Conservation (phyloP, 2,329 filamentous ascomycete genomes). For the Microcera coccophila region DNA sequence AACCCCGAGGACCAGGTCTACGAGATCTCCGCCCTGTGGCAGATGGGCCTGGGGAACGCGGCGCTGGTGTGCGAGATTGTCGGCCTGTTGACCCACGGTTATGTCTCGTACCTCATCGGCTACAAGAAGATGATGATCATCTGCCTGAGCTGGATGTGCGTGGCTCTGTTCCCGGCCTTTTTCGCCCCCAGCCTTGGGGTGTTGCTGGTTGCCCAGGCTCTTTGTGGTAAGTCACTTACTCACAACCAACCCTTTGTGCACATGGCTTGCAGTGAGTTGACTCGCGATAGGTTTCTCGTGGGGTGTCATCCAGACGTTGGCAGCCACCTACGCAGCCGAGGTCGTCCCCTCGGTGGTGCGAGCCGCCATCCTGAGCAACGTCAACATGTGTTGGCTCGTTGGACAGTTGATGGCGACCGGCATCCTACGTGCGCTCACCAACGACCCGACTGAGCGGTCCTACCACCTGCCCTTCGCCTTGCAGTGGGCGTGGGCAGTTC, state of each 20-base stretch:
- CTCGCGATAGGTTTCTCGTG: too few relatives aligned
- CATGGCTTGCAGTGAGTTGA: too few relatives aligned
- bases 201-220: slow-evolving; percentile 33
- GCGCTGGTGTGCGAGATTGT: slow-evolving; percentile 24
- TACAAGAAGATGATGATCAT: slow-evolving; percentile 38
- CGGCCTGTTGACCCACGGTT: slow-evolving; percentile 40
- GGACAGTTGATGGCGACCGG: not conserved
- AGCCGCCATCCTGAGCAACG: not conserved
- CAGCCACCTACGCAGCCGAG: not conserved
- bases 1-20: slow-evolving; percentile 39
- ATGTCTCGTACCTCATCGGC: slow-evolving; percentile 35
- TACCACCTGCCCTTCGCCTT: not conserved
- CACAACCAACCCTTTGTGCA: too few relatives aligned
- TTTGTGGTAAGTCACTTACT: too few relatives aligned
- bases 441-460: not conserved
- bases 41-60: slow-evolving; percentile 21
- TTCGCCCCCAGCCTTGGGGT: slow-evolving; percentile 33
- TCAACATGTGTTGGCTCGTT: not conserved
- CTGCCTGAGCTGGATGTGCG: slow-evolving; percentile 31
- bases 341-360: not conserved
- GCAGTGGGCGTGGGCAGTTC: not conserved
- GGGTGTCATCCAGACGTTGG: too few relatives aligned
- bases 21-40: slow-evolving; percentile 31
- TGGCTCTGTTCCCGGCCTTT: slow-evolving; percentile 38
- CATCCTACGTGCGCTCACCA: not conserved